These are phyloP conservation scores for Citrus sinensis DNA, from an alignment of 345 rosid species.

Conservation along the genomic window DVS_A1.0 CM039165.1:14430501-14431000, in stretches of 20 bases:
- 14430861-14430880: neutral
- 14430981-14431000: constrained; percentile 22
- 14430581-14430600: neutral
- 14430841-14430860: constrained; percentile 49
- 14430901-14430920: neutral
- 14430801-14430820: constrained; percentile 3
- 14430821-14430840: constrained; percentile 21
- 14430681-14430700: neutral
- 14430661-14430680: neutral
- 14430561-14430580: neutral
- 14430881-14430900: neutral
- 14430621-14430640: neutral
- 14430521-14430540: neutral
- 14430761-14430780: constrained; percentile 6
- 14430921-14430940: constrained; percentile 9
- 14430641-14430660: neutral
- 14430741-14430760: constrained; percentile 1
- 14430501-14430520: neutral
- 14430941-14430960: constrained; percentile 45
- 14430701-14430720: neutral
- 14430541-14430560: neutral
- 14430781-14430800: constrained; percentile 20
- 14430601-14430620: neutral
- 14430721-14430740: neutral
- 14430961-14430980: constrained; percentile 26